Evolutionary conservation across 2,329 filamentous ascomycete species (phyloP).

Genomic region (Juglanconis sp.): DNA sequence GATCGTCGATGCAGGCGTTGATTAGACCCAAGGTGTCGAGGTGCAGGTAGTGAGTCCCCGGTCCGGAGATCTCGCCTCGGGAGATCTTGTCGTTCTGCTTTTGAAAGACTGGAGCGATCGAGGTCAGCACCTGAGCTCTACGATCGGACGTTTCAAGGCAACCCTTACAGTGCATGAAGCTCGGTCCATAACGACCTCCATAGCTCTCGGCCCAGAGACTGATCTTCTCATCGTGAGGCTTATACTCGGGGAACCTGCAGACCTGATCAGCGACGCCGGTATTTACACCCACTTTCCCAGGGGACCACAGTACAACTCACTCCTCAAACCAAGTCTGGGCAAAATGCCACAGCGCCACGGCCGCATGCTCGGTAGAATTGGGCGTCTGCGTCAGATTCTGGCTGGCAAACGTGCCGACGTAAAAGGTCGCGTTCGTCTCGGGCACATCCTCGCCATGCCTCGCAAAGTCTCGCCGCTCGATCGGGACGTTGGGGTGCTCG

Average conservation of each 20-base stretch:
- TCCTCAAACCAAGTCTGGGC: constrained; percentile 54
- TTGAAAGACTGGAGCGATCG: constrained; percentile 23
- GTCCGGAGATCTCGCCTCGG: constrained; percentile 10
- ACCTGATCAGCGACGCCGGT: not conserved
- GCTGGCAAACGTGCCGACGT: constrained; percentile 42
- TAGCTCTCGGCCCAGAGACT: constrained; percentile 21
- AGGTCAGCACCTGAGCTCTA: not conserved
- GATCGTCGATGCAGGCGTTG: constrained; percentile 14
- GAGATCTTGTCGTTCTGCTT: constrained; percentile 17
- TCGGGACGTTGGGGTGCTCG: constrained; percentile 18
- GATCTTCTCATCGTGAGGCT: constrained; percentile 37
- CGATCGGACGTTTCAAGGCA: constrained; percentile 28
- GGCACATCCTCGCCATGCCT: constrained; percentile 22
- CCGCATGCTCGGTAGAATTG: constrained; percentile 46
- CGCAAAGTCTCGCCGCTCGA: constrained; percentile 9
- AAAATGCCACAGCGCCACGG: constrained; percentile 53
- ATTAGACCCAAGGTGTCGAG: constrained; percentile 18
- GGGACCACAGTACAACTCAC: constrained; percentile 3
- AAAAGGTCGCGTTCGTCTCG: constrained; percentile 14
- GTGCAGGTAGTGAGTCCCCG: constrained; percentile 17
- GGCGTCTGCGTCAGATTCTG: constrained; percentile 40
- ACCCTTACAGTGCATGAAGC: constrained; percentile 28
- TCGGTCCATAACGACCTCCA: constrained; percentile 39
- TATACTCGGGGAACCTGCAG: constrained; percentile 45
- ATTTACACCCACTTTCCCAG: not conserved